Conservation (phyloP, 108 stramenopile species). For the Mayamaea pseudoterrestris region DNA sequence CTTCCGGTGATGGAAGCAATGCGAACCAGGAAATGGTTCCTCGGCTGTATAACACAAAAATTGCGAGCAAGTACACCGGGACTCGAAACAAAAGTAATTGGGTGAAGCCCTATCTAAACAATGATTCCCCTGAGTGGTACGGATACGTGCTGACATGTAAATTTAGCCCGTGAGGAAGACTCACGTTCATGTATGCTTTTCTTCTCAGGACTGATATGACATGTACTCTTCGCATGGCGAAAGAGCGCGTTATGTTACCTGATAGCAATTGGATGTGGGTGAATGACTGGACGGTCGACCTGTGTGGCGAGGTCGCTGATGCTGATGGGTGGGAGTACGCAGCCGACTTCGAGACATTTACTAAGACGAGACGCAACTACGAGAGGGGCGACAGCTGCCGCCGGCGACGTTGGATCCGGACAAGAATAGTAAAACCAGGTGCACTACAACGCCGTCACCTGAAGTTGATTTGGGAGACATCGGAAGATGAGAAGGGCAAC, state of each 20-base stretch:
- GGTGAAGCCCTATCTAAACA: slow-evolving; percentile 59
- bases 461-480: slow-evolving; percentile 45
- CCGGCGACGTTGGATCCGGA: slow-evolving; percentile 62
- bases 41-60: not conserved
- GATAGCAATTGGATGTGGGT: slow-evolving; percentile 70
- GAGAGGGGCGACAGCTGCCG: slow-evolving; percentile 51
- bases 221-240: slow-evolving; percentile 26
- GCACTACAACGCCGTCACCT: slow-evolving; percentile 21
- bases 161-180: too few relatives aligned
- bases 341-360: slow-evolving; percentile 66
- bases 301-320: slow-evolving; percentile 45
- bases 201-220: slow-evolving; percentile 47
- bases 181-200: too few relatives aligned
- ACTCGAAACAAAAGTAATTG: slow-evolving; percentile 30
- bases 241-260: slow-evolving; percentile 52
- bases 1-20: too few relatives aligned
- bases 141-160: too few relatives aligned
- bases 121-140: slow-evolving; percentile 63
- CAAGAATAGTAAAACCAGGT: slow-evolving; percentile 39
- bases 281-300: slow-evolving; percentile 67
- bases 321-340: slow-evolving; percentile 77
- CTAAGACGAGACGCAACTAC: slow-evolving; percentile 33
- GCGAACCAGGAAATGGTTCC: not conserved
- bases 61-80: slow-evolving; percentile 1
- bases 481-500: slow-evolving; percentile 32